These are phyloP conservation scores for Xanthoconium stramineum DNA, from an alignment of 768 basidiomycete species.

Conservation along the genomic window DNA sequence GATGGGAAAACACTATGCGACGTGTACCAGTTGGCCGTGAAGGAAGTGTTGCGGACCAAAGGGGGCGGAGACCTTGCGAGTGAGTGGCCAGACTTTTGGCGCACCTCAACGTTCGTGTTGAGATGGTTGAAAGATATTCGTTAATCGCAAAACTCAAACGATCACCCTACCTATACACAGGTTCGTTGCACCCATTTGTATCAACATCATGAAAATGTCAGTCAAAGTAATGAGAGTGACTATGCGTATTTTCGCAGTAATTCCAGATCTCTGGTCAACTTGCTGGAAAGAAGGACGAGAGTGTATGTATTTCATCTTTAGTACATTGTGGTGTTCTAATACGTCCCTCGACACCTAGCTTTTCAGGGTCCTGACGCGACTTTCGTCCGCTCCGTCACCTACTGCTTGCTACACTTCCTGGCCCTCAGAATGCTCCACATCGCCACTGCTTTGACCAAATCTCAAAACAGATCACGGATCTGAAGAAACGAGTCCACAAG, in stretches of 20 bases:
- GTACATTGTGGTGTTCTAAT: slow-evolving; percentile 3
- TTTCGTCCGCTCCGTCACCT: slow-evolving; percentile 93
- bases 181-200: slow-evolving; percentile 95
- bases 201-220: slow-evolving; percentile 98
- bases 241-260: slow-evolving; percentile 94
- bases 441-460: slow-evolving; percentile 85
- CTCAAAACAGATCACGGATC: slow-evolving; percentile 87
- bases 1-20: slow-evolving; percentile 73
- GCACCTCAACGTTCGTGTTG: slow-evolving; percentile 3
- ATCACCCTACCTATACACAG: slow-evolving; percentile 93
- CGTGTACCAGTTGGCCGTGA: slow-evolving; percentile 72
- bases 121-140: slow-evolving; percentile 62
- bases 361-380: slow-evolving; percentile 94
- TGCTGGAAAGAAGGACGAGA: slow-evolving; percentile 98
- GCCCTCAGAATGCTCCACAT: too few species aligned
- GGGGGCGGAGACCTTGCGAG: slow-evolving; percentile 77
- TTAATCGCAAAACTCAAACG: slow-evolving; percentile 87
- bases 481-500: slow-evolving; percentile 97
- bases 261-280: slow-evolving; percentile 98
- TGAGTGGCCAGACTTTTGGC: slow-evolving; percentile 39
- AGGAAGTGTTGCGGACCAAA: slow-evolving; percentile 87
- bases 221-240: slow-evolving; percentile 96
- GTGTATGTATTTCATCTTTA: slow-evolving; percentile 45
- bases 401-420: slow-evolving; percentile 88
- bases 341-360: slow-evolving; percentile 46